A percentile compares a stretch with the other conserved stretches of the same genome.
phyloP scores from a whole-genome alignment of 2,329 filamentous ascomycete genomes.

The Fusarium guadeloupense region DNA sequence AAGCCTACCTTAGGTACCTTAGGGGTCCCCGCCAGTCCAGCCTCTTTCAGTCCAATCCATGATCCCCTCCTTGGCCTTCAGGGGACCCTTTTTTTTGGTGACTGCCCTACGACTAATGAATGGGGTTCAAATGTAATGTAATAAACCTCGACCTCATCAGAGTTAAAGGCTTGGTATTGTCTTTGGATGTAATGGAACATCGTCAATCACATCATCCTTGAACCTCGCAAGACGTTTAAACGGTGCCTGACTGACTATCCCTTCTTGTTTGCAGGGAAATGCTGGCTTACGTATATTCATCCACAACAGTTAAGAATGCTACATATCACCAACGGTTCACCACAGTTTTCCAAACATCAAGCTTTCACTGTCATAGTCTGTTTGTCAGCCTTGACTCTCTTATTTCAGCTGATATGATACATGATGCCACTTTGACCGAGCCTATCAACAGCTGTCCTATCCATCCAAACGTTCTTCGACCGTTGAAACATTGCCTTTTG shows the following conservation, averaged over 20 bases:
- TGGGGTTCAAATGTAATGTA: too few species aligned
- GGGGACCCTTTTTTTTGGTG: constrained; percentile 6
- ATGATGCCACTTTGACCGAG: background rate
- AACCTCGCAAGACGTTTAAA: background rate
- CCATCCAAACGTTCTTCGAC: constrained; percentile 6
- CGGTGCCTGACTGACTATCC: background rate
- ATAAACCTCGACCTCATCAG: background rate
- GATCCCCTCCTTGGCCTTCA: too few species aligned
- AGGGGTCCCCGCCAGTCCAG: constrained; percentile 17
- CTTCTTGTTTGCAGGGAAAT: constrained; percentile 2
- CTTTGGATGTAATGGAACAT: background rate
- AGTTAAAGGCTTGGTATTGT: constrained; percentile 4
- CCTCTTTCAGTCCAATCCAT: too few species aligned
- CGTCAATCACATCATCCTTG: too few species aligned
- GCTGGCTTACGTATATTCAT: constrained; percentile 13
- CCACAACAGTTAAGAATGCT: constrained; percentile 22
- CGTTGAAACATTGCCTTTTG: constrained; percentile 9
- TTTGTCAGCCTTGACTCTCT: background rate
- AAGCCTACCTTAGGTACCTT: background rate
- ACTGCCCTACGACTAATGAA: background rate
- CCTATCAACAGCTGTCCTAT: background rate
- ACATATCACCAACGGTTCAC: constrained; percentile 28
- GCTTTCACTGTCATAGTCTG: background rate
- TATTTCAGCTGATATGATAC: background rate
- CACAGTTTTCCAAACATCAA: constrained; percentile 22